These are phyloP conservation scores for Boletus rufocinnamomeus DNA, from an alignment of 768 basidiomycete species.

Conservation along the genomic window DNA sequence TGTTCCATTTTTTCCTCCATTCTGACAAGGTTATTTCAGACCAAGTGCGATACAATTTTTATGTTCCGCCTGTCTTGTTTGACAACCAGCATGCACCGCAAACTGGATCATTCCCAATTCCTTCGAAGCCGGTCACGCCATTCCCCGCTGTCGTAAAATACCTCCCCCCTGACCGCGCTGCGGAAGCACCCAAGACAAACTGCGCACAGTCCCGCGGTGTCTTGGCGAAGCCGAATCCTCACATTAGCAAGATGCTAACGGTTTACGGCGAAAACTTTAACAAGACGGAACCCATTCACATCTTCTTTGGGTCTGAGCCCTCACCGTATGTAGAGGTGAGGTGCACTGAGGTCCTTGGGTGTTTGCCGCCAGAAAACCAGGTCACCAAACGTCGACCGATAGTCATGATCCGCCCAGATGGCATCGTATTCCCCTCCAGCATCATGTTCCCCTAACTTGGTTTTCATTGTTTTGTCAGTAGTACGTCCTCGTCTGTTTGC, in stretches of 20 bases:
- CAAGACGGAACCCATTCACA: conserved; percentile 75
- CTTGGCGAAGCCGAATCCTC: conserved; percentile 75
- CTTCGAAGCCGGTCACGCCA: conserved; percentile 81
- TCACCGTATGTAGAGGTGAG: conserved; percentile 87
- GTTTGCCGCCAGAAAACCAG: conserved; percentile 73
- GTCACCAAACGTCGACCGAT: conserved; percentile 73
- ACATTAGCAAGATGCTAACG: conserved; percentile 78
- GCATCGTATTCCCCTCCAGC: conserved; percentile 84
- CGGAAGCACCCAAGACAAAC: conserved; percentile 76
- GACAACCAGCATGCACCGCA: conserved; percentile 76
- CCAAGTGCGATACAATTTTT: conserved; percentile 92
- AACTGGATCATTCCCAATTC: conserved; percentile 73
- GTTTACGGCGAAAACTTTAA: conserved; percentile 89
- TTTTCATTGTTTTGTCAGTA: conserved; percentile 10
- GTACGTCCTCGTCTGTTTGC: conserved; percentile 19
- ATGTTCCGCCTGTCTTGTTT: conserved; percentile 82
- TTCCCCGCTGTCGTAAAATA: conserved; percentile 90
- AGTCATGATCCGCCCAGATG: conserved; percentile 80
- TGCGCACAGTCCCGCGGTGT: conserved; percentile 66
- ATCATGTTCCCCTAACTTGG: conserved; percentile 71
- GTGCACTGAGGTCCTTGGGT: conserved; percentile 83
- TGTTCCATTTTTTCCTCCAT: conserved; percentile 3
- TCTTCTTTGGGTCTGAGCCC: conserved; percentile 87
- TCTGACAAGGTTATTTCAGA: conserved; percentile 47
- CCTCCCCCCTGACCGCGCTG: conserved; percentile 84